Percentiles rank a stretch among this genome's conserved stretches.
phyloP scores from a whole-genome alignment of 1,284 basidiomycete genomes.

The Tilletia walkeri region DNA sequence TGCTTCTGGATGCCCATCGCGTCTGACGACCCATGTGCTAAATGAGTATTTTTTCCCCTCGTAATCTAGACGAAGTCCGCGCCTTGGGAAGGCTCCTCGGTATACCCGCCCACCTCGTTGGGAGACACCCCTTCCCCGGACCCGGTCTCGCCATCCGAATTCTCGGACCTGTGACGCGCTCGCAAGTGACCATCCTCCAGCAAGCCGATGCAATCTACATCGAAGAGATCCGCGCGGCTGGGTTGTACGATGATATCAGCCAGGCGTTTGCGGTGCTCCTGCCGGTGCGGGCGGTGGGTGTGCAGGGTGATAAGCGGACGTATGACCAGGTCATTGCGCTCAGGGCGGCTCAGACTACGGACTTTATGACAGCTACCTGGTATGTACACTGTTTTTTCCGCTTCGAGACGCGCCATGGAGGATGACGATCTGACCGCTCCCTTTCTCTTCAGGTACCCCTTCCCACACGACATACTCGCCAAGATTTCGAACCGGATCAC shows the following conservation, averaged over 20 bases:
- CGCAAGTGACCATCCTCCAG: conserved; percentile 92
- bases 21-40: too few relatives aligned
- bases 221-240: conserved; percentile 90
- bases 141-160: conserved; percentile 99
- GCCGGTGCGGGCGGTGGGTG: conserved; percentile 95
- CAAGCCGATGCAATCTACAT: conserved; percentile 95
- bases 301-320: conserved; percentile 94
- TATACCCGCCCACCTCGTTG: conserved; percentile 89
- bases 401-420: not conserved
- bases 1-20: not conserved
- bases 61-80: conserved; percentile 79
- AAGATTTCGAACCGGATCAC: conserved; percentile 95
- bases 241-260: conserved; percentile 87
- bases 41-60: too few relatives aligned
- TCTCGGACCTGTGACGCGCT: conserved; percentile 85
- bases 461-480: conserved; percentile 85
- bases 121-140: conserved; percentile 98
- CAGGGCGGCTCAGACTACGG: conserved; percentile 51
- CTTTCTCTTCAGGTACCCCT: conserved; percentile 66
- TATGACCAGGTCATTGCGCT: conserved; percentile 78
- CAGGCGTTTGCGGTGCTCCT: conserved; percentile 96
- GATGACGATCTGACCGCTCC: not conserved
- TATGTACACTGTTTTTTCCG: conserved; percentile 16
- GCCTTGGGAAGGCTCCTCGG: conserved; percentile 83
- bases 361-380: conserved; percentile 56